Base-by-base conservation (phyloP, 441 rosid species). In the Melianthus villosus region DNA sequence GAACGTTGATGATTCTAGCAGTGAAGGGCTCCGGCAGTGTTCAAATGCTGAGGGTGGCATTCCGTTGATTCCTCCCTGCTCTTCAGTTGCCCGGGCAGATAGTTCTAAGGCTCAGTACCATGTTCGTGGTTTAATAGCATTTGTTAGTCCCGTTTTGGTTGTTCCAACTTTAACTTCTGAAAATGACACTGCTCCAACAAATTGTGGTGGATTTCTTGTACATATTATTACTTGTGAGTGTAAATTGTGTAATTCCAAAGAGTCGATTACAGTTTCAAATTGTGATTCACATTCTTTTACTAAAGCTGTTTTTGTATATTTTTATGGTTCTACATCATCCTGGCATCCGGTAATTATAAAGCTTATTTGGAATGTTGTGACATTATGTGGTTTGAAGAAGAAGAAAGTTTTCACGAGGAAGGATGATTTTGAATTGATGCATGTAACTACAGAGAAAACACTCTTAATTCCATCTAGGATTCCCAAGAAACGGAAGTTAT, bases 291-390 rank as follows among this genome's bases (percentile, higher is more conserved):
- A 77, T 39, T 38, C 39, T 35, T 81, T 74, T 47, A 48, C 59
- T 16, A 62, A 65, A 37, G 41, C 71, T 0, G 48, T 46, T 30
- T 63, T 71, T 23, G 53, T 89, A 38, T 84, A 75, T 60, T 84
- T 89, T 30, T 64, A 52, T 26, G 89, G 73, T 42, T 53, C 64
- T 41, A 67, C 78, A 42, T 65, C 66, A 30, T 46, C 64, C 38
- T 89, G 93, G 87, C 82, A 89, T 56, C 72, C 94, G 14, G 83
- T 56, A 14, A 42, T 84, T 28, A 56, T 55, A 6, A 89, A 84
- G 74, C 64, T 84, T 26, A 56, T 68, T 31, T 78, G 94, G 9
- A 59, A 54, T 33, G 41, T 54, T 22, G 42, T 89, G 42, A 59
- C 53, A 3, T 5, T 79, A 7, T 66, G 78, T 0, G 71, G 79